Evolutionary conservation across 2,329 filamentous ascomycete genomes (phyloP), one percentile per base, ranked within the genome.

Genomic region (Aspergillus cejpii): DNA sequence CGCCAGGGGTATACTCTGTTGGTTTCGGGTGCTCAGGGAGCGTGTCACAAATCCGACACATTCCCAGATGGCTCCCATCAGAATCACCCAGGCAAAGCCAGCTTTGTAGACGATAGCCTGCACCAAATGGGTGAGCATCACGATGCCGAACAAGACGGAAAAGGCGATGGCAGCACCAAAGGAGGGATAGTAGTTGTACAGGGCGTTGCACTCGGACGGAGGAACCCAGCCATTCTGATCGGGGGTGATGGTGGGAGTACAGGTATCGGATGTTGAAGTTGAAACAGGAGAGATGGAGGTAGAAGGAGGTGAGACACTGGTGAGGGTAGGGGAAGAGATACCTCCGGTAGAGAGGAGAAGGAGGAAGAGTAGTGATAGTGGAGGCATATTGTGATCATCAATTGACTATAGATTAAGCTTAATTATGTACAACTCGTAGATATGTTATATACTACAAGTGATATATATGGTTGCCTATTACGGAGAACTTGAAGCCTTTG

Each of bases 31-130:
- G 14, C 20, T 42, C 15, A 66, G 34, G 1, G 57, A 54, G 21
- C 67, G 66, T 3, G 57, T 41, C 7, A 62, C 45, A 50, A 68
- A 75, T 7, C 64, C 63, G 1, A 56, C 53, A n/a, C 65, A 54
- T 52, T 76, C 71, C 70, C 71, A 74, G 1, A 53, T 20, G 2
- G 55, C 53, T 6, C 66, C 72, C 60, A 74, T 69, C 33, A 73
- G 64, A 7, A 76, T 64, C 3, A 73, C 67, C 68, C 66, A 71
- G 60, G 67, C 48, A 71, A 70, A 7, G 49, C 47, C 45, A 71
- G 39, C 36, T 12, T 57, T 60, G 52, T 67, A 63, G 14, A 55
- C 43, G 40, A 63, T 49, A 1, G 64, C 66, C 52, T 70, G 65
- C 10, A 55, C 53, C n/a, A 67, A 53, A 42, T 71, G 68, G 4